Percentiles rank a stretch among this genome's conserved stretches.
Evolutionary conservation across 164 flowering plant genomes (phyloP).

Genomic region (Warburgia ugandensis): DNA sequence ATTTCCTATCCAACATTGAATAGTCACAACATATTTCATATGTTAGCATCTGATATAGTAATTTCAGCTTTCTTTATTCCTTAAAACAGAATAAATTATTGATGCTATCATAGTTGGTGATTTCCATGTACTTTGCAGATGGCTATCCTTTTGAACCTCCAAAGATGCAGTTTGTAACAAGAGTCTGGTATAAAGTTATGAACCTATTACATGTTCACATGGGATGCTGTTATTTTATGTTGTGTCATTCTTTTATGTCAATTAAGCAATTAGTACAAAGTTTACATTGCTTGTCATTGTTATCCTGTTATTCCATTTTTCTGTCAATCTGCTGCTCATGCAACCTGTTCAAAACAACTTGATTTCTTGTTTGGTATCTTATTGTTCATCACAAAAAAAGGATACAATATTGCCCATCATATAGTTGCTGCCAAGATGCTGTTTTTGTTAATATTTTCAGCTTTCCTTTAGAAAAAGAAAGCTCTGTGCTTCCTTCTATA

Average conservation of each 20-base stretch:
- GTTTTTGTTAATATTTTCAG: too few relatives aligned
- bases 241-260: background rate
- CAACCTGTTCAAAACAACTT: background rate
- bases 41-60: too few relatives aligned
- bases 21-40: too few relatives aligned
- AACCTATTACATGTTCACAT: background rate
- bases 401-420: too few relatives aligned
- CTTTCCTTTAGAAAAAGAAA: too few relatives aligned
- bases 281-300: background rate
- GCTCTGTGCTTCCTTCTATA: too few relatives aligned
- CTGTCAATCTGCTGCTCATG: background rate
- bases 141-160: conserved; percentile 98
- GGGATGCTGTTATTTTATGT: background rate
- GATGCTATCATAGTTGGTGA: background rate
- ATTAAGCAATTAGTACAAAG: background rate
- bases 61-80: too few relatives aligned
- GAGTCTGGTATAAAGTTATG: conserved; percentile 97
- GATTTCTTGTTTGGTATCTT: too few relatives aligned
- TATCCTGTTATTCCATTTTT: background rate
- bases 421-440: too few relatives aligned
- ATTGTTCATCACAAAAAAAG: too few relatives aligned
- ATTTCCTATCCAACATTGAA: too few relatives aligned
- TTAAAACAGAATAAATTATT: too few relatives aligned
- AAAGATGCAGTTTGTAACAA: conserved; percentile 79
- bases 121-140: conserved; percentile 44